These are phyloP conservation scores for Sporothrix humicola DNA, from an alignment of 2,329 filamentous ascomycete species.

Conservation along the genomic window DNA sequence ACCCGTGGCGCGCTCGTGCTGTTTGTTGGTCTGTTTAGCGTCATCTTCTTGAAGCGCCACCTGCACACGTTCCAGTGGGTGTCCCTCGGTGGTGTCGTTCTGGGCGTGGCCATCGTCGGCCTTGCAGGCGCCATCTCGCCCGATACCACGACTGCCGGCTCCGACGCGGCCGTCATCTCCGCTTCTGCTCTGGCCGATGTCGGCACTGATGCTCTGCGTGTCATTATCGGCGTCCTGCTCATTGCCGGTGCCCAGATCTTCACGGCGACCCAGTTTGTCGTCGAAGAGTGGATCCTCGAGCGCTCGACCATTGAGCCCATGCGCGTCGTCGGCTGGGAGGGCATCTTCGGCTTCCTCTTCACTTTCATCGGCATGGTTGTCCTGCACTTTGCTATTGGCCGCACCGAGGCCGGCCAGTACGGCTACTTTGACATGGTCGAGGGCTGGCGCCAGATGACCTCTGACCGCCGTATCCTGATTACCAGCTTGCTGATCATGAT, in stretches of 20 bases:
- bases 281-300: slow-evolving; percentile 90
- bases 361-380: slow-evolving; percentile 81
- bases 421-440: slow-evolving; percentile 92
- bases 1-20: slow-evolving; percentile 91
- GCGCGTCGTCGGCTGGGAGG: slow-evolving; percentile 94
- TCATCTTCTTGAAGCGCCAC: slow-evolving; percentile 81
- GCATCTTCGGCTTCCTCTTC: slow-evolving; percentile 83
- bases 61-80: slow-evolving; percentile 91
- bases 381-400: slow-evolving; percentile 77
- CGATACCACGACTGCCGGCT: slow-evolving; percentile 57
- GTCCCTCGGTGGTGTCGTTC: slow-evolving; percentile 82
- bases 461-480: slow-evolving; percentile 71
- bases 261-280: slow-evolving; percentile 92
- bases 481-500: slow-evolving; percentile 94
- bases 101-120: slow-evolving; percentile 87
- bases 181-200: slow-evolving; percentile 45
- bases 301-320: slow-evolving; percentile 73
- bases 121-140: slow-evolving; percentile 83
- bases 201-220: slow-evolving; percentile 61
- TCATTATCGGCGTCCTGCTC: slow-evolving; percentile 81
- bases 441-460: slow-evolving; percentile 79
- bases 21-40: slow-evolving; percentile 94
- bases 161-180: slow-evolving; percentile 39
- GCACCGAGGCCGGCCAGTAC: slow-evolving; percentile 72
- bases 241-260: slow-evolving; percentile 97